phyloP scores from a whole-genome alignment of 164 flowering plant genomes.

The Stephania cephalantha region DNA sequence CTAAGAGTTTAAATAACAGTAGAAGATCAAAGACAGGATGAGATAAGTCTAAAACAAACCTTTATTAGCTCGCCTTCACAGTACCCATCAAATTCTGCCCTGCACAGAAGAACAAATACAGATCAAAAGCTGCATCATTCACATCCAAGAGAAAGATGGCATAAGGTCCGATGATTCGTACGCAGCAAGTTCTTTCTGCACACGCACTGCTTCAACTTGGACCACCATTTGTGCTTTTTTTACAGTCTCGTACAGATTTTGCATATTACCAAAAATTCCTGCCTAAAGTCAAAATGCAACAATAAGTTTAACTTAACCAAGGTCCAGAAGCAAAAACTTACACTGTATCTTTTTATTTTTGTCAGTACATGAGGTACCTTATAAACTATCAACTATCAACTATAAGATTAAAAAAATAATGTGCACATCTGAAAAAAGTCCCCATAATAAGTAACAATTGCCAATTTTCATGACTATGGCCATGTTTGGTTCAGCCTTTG shows the following conservation, averaged over 20 bases:
- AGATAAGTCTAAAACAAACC: slow-evolving; percentile 31
- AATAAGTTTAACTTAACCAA: neutral
- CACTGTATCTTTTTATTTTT: too few species aligned
- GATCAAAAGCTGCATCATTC: neutral
- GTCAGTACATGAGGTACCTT: too few species aligned
- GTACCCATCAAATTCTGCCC: slow-evolving; percentile 94
- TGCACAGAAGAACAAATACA: slow-evolving; percentile 27
- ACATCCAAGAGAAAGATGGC: neutral
- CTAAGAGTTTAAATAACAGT: neutral
- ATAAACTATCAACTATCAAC: too few species aligned
- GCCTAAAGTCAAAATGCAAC: slow-evolving; percentile 39
- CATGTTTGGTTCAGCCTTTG: too few species aligned
- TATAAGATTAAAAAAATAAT: too few species aligned
- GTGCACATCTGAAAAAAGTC: too few species aligned
- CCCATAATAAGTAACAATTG: too few species aligned
- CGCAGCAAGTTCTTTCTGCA: slow-evolving; percentile 94
- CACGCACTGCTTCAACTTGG: slow-evolving; percentile 95
- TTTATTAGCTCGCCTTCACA: slow-evolving; percentile 90
- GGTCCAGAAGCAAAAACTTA: neutral
- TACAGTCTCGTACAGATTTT: slow-evolving; percentile 79
- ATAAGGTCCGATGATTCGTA: slow-evolving; percentile 29
- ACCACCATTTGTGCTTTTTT: slow-evolving; percentile 96
- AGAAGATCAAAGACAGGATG: neutral
- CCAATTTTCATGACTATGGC: too few species aligned
- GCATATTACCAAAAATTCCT: slow-evolving; percentile 89